phyloP scores from a whole-genome alignment of 768 basidiomycete genomes.

The Rhodocollybia butyracea region DNA sequence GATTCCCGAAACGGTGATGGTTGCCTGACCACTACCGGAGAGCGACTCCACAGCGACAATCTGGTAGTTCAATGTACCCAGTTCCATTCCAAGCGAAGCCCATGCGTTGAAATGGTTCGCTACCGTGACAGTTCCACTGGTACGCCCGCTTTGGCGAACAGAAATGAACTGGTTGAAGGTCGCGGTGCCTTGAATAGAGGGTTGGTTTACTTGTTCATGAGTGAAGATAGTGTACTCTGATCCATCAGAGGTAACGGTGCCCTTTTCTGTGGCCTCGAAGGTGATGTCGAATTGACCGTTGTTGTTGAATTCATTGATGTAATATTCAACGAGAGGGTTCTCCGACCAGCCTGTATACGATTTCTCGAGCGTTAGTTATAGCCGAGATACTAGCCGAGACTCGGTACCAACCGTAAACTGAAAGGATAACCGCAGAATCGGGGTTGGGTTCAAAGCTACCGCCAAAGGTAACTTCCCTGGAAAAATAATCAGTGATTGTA shows the following conservation, averaged over 20 bases:
- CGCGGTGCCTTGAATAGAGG: conserved; percentile 30
- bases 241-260: conserved; percentile 29
- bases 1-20: not conserved
- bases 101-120: conserved; percentile 27
- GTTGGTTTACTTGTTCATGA: conserved; percentile 26
- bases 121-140: conserved; percentile 13
- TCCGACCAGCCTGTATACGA: conserved; percentile 19
- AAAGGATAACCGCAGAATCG: conserved; percentile 23
- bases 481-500: not conserved
- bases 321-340: conserved; percentile 31
- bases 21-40: conserved; percentile 16
- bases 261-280: conserved; percentile 19
- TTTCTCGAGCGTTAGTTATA: not conserved
- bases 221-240: conserved; percentile 28
- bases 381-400: not conserved
- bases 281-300: conserved; percentile 28
- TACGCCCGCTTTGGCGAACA: conserved; percentile 15
- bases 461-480: conserved; percentile 23
- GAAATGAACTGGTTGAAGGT: conserved; percentile 31
- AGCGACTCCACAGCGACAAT: conserved; percentile 27
- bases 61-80: conserved; percentile 25
- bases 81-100: conserved; percentile 16
- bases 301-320: conserved; percentile 28
- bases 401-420: conserved; percentile 22
- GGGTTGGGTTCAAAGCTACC: conserved; percentile 25